These are phyloP conservation scores for Mediolabrus comicus DNA, from an alignment of 108 stramenopile species.

Conservation along the genomic window DNA sequence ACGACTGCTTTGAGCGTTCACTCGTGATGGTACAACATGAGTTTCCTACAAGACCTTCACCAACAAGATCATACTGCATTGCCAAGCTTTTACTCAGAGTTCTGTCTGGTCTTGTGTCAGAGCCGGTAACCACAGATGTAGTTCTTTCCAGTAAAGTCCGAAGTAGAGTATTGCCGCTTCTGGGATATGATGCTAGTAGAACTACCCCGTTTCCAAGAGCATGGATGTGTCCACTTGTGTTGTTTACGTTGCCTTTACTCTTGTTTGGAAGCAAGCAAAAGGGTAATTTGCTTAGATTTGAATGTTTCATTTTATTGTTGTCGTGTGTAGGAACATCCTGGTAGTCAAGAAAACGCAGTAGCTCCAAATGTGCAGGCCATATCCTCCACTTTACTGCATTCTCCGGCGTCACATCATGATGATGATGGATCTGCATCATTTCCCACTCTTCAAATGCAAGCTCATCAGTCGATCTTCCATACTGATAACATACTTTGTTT, in stretches of 20 bases:
- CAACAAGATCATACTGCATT: slow-evolving; percentile 64
- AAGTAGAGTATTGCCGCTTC: slow-evolving; percentile 87
- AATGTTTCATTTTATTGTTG: not conserved
- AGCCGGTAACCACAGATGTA: slow-evolving; percentile 87
- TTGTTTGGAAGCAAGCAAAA: slow-evolving; percentile 15
- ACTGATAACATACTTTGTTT: slow-evolving; percentile 18
- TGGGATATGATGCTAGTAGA: slow-evolving; percentile 84
- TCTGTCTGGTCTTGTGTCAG: slow-evolving; percentile 89
- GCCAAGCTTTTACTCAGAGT: slow-evolving; percentile 74
- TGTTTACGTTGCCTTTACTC: not conserved
- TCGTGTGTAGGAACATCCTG: not conserved
- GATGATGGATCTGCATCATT: slow-evolving; percentile 23
- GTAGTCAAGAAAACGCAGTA: slow-evolving; percentile 32
- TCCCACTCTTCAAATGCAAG: slow-evolving; percentile 45
- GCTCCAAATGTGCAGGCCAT: slow-evolving; percentile 46
- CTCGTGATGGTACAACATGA: not conserved
- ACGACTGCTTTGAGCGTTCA: not conserved
- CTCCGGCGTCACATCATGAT: not conserved
- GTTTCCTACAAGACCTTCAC: slow-evolving; percentile 75
- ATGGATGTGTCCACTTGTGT: not conserved
- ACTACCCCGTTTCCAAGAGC: slow-evolving; percentile 38
- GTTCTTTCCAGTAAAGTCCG: slow-evolving; percentile 75
- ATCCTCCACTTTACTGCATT: not conserved
- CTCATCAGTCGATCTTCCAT: slow-evolving; percentile 40
- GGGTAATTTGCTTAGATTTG: slow-evolving; percentile 3